phyloP scores from a whole-genome alignment of 2,329 filamentous ascomycete genomes.

The Pseudocercospora fuligena region DNA sequence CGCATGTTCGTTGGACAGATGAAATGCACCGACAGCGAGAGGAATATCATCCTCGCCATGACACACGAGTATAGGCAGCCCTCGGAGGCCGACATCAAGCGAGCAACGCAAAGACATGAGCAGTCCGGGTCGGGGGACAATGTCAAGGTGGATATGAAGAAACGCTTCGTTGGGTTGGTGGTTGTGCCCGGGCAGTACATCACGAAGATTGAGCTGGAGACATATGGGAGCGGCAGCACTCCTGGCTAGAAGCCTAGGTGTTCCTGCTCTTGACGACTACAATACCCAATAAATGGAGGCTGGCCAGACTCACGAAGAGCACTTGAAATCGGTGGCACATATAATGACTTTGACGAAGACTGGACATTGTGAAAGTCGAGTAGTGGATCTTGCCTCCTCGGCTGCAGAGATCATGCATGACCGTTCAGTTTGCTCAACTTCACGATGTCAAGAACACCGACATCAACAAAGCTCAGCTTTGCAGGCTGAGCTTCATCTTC shows the following conservation, averaged over 20 bases:
- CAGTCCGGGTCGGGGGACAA: constrained; percentile 39
- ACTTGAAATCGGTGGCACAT: not conserved
- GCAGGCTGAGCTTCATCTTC: not conserved
- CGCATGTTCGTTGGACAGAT: constrained; percentile 89
- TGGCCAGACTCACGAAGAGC: not conserved
- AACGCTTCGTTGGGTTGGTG: constrained; percentile 84
- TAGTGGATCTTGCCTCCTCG: not conserved
- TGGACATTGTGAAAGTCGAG: not conserved
- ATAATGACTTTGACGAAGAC: not conserved
- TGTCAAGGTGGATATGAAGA: constrained; percentile 73
- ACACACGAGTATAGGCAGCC: constrained; percentile 90
- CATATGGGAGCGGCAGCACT: constrained; percentile 44
- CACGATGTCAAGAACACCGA: not conserved
- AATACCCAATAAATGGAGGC: not conserved
- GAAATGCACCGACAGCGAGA: constrained; percentile 92
- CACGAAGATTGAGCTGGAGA: constrained; percentile 84
- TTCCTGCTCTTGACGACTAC: not conserved
- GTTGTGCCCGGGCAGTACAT: constrained; percentile 89
- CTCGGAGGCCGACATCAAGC: constrained; percentile 48
- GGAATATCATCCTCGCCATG: constrained; percentile 78
- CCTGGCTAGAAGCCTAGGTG: not conserved
- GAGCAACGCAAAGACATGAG: constrained; percentile 40
- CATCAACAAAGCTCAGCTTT: not conserved
- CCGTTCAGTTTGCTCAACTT: not conserved
- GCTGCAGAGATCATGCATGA: not conserved